Evolutionary conservation across 2,329 filamentous ascomycete genomes (phyloP).

Genomic region (Claviceps sorghi): DNA sequence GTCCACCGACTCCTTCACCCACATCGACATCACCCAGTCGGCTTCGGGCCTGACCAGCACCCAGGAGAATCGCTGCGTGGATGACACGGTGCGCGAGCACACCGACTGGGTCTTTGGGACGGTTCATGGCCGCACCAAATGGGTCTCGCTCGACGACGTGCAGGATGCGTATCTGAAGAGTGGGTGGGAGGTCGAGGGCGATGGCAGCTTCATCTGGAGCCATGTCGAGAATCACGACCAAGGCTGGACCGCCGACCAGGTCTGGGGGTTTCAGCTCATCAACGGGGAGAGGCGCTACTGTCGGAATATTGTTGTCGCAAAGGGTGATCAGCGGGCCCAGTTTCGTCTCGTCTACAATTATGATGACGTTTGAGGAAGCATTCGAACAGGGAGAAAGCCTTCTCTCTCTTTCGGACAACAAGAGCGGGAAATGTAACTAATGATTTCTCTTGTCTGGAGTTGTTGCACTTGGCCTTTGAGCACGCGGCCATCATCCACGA

Average conservation of each 20-base stretch:
- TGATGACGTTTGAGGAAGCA: constrained; percentile 6
- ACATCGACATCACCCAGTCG: constrained; percentile 60
- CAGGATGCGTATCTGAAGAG: constrained; percentile 41
- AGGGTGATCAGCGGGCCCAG: constrained; percentile 32
- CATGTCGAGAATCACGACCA: constrained; percentile 38
- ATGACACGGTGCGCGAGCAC: constrained; percentile 44
- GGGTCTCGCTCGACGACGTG: constrained; percentile 31
- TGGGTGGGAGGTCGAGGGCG: constrained; percentile 45
- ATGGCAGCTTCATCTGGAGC: constrained; percentile 50
- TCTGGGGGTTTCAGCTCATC: constrained; percentile 46
- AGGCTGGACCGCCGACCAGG: constrained; percentile 42
- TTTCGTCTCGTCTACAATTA: constrained; percentile 45
- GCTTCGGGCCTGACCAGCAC: constrained; percentile 59
- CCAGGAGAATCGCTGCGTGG: constrained; percentile 38
- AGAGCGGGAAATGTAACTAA: neutral
- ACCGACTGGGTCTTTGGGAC: constrained; percentile 67
- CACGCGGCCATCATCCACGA: no score
- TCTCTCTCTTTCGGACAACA: neutral
- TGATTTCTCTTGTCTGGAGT: no score
- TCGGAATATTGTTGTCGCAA: constrained; percentile 38
- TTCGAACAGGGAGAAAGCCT: neutral
- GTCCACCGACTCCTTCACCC: constrained; percentile 28
- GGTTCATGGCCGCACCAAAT: constrained; percentile 46
- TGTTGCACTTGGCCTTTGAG: no score
- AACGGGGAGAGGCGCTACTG: constrained; percentile 37